Evolutionary conservation across 805 yeast species (phyloP).

Genomic region (Metschnikowia colocasiae): DNA sequence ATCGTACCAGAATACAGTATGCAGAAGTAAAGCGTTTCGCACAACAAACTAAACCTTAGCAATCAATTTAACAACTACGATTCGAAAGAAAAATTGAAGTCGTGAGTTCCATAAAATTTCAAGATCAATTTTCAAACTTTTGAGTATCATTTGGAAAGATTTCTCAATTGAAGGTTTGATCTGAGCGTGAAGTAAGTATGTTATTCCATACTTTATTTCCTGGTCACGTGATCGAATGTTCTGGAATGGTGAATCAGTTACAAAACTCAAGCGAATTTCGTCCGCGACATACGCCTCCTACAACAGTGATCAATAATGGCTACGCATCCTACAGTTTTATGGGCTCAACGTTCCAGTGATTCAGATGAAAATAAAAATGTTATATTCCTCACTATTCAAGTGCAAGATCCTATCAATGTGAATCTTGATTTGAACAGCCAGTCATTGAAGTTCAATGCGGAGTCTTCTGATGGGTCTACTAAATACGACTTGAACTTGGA

Average conservation of each 20-base stretch:
- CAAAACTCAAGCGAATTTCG: not conserved
- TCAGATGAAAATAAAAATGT: slow-evolving; percentile 69
- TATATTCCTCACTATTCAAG: slow-evolving; percentile 67
- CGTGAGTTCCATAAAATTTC: not conserved
- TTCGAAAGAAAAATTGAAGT: not conserved
- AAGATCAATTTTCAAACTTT: not conserved
- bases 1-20: no score
- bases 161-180: no score
- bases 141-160: not conserved
- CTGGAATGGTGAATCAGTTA: slow-evolving; percentile 12
- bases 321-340: slow-evolving; percentile 54
- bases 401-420: slow-evolving; percentile 64
- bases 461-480: slow-evolving; percentile 40
- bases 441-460: slow-evolving; percentile 49
- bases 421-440: slow-evolving; percentile 58
- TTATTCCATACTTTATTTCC: not conserved
- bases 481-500: slow-evolving; percentile 68
- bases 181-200: no score
- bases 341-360: slow-evolving; percentile 97
- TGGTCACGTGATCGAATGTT: slow-evolving; percentile 19
- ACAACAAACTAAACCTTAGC: no score
- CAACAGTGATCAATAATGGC: slow-evolving; percentile 10
- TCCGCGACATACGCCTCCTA: not conserved
- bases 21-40: no score
- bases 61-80: not conserved